Conservation (phyloP, 1,284 basidiomycete genomes). For the Hypsizygus ulmarius region DNA sequence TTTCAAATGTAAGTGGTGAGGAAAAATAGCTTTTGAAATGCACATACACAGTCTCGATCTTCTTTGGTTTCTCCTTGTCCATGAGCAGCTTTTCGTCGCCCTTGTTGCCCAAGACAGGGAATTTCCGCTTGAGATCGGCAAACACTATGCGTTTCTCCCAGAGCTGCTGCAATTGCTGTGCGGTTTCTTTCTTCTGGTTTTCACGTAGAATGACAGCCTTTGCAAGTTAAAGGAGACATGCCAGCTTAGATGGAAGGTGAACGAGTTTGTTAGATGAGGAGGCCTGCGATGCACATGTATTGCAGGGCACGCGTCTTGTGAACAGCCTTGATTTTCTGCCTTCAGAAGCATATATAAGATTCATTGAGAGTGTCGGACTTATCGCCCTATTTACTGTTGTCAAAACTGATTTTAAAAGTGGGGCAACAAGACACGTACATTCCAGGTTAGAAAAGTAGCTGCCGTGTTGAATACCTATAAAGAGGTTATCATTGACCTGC, state of each 20-base stretch:
- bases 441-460: too few species aligned
- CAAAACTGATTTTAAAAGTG: neutral
- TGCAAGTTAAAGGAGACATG: constrained; percentile 72
- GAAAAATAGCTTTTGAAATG: neutral
- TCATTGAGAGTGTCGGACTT: constrained; percentile 89
- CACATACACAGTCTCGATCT: constrained; percentile 51
- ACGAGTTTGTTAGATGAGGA: constrained; percentile 86
- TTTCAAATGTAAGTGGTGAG: constrained; percentile 5
- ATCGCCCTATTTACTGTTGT: constrained; percentile 59
- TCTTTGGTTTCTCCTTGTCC: constrained; percentile 74
- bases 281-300: too few species aligned
- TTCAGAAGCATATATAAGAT: constrained; percentile 97
- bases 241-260: constrained; percentile 77
- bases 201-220: constrained; percentile 72
- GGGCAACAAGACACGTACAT: constrained; percentile 47
- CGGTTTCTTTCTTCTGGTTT: constrained; percentile 65
- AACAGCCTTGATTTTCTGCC: constrained; percentile 91
- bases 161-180: constrained; percentile 59
- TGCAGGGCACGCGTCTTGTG: constrained; percentile 93
- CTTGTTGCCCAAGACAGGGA: constrained; percentile 64
- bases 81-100: constrained; percentile 82
- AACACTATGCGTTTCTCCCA: constrained; percentile 81
- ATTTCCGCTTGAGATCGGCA: constrained; percentile 79
- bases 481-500: too few species aligned
- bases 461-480: too few species aligned